Conservation (phyloP, 306 rosid species). For the Chamaecrista fasciculata region DNA sequence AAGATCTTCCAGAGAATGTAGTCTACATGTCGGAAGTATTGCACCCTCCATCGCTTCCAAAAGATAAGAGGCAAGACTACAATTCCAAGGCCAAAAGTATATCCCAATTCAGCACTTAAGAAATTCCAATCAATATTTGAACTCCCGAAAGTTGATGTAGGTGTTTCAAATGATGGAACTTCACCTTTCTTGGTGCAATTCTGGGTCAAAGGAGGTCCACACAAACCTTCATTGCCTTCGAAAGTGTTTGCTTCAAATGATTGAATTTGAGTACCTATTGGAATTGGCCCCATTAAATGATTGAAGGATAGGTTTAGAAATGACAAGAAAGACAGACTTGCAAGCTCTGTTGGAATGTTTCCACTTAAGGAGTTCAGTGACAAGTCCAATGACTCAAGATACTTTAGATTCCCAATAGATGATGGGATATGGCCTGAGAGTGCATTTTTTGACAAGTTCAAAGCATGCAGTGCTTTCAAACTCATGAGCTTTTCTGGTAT, state of each 20-base stretch:
- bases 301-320: slow-evolving; percentile 28
- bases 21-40: background rate
- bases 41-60: background rate
- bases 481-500: slow-evolving; percentile 8
- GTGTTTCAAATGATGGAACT: background rate
- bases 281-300: slow-evolving; percentile 20
- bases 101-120: slow-evolving; percentile 23
- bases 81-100: background rate
- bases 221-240: slow-evolving; percentile 25
- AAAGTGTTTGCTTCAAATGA: slow-evolving; percentile 20
- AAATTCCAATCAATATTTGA: slow-evolving; percentile 6
- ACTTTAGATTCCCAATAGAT: background rate
- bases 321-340: slow-evolving; percentile 6
- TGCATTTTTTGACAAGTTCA: slow-evolving; percentile 20
- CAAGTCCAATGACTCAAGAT: slow-evolving; percentile 30
- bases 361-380: slow-evolving; percentile 25
- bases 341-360: slow-evolving; percentile 15
- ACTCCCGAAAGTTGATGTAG: background rate
- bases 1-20: background rate
- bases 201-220: slow-evolving; percentile 13
- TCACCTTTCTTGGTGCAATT: rapidly evolving
- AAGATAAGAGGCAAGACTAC: background rate
- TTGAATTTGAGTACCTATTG: slow-evolving; percentile 3
- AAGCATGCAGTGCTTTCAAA: background rate
- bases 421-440: slow-evolving; percentile 24